Evolutionary conservation across 768 basidiomycete species (phyloP).

Genomic region (Hygrophoropsis aurantiaca): DNA sequence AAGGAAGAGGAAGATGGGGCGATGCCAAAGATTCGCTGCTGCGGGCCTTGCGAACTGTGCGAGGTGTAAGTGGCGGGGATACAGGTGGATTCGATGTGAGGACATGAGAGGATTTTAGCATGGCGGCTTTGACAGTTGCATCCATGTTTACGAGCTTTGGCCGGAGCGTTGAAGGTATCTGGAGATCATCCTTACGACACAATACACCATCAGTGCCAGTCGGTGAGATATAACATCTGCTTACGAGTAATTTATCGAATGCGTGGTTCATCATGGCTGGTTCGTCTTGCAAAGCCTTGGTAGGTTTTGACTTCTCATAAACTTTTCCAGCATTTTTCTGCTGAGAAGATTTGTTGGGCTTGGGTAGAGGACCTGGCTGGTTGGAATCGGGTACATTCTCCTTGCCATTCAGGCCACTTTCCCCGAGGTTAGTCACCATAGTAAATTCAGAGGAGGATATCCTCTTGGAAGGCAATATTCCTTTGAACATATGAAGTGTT

Average conservation of each 20-base stretch:
- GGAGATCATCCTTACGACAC: conserved; percentile 72
- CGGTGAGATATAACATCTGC: conserved; percentile 20
- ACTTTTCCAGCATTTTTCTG: conserved; percentile 25
- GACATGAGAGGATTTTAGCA: conserved; percentile 83
- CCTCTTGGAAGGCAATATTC: conserved; percentile 71
- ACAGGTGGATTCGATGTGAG: conserved; percentile 43
- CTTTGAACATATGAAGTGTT: conserved; percentile 65
- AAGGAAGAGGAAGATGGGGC: conserved; percentile 44
- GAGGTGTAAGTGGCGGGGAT: conserved; percentile 46
- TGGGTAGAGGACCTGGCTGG: conserved; percentile 12
- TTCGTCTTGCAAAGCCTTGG: conserved; percentile 43
- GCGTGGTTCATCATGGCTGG: conserved; percentile 56
- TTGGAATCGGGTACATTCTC: conserved; percentile 58
- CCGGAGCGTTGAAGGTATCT: conserved; percentile 77
- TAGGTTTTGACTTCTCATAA: conserved; percentile 44
- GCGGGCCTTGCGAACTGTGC: conserved; percentile 63
- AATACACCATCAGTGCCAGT: conserved; percentile 5
- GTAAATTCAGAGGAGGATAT: conserved; percentile 69
- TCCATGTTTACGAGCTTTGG: conserved; percentile 83
- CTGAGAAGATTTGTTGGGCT: conserved; percentile 24
- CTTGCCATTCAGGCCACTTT: conserved; percentile 52
- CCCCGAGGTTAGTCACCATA: conserved; percentile 58
- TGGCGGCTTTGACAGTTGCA: conserved; percentile 82
- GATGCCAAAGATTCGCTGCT: conserved; percentile 73
- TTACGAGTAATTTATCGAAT: conserved; percentile 80